Percentiles rank a stretch among this genome's conserved stretches.
Evolutionary conservation across 2,329 filamentous ascomycete genomes (phyloP).

Genomic region (Aspergillus proliferans): DNA sequence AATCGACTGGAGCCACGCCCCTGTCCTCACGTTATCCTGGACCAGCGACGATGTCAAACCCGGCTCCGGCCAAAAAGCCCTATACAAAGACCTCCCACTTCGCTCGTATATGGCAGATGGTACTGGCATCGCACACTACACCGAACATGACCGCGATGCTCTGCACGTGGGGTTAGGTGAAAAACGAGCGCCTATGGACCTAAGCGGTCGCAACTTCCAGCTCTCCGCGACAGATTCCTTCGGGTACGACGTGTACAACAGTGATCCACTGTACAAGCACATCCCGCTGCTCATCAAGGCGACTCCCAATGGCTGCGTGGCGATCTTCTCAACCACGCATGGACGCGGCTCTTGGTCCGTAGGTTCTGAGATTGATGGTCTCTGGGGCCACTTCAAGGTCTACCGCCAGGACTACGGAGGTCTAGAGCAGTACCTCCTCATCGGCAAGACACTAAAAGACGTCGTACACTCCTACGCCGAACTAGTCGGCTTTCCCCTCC

Average conservation of each 20-base stretch:
- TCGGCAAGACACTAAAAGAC: slow-evolving; percentile 60
- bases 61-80: slow-evolving; percentile 32
- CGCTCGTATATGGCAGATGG: slow-evolving; percentile 62
- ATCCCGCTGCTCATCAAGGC: slow-evolving; percentile 67
- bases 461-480: slow-evolving; percentile 62
- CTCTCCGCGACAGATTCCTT: slow-evolving; percentile 67
- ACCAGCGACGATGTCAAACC: slow-evolving; percentile 27
- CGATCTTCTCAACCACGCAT: slow-evolving; percentile 62
- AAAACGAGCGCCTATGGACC: slow-evolving; percentile 66
- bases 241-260: slow-evolving; percentile 64
- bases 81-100: slow-evolving; percentile 58
- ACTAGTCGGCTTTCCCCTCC: slow-evolving; percentile 60
- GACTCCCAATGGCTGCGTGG: slow-evolving; percentile 58
- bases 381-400: slow-evolving; percentile 70
- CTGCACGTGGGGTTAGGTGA: slow-evolving; percentile 67
- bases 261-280: slow-evolving; percentile 70
- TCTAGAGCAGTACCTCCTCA: slow-evolving; percentile 63
- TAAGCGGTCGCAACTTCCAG: slow-evolving; percentile 60
- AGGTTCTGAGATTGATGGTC: slow-evolving; percentile 66
- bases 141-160: slow-evolving; percentile 54
- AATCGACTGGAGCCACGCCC: slow-evolving; percentile 54
- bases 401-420: slow-evolving; percentile 68
- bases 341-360: slow-evolving; percentile 59
- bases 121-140: slow-evolving; percentile 59
- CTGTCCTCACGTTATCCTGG: slow-evolving; percentile 53